A percentile compares a stretch with the other conserved stretches of the same genome.
Conservation (phyloP, 352 stramenopile genomes). For the Phytophthora melonis region DNA sequence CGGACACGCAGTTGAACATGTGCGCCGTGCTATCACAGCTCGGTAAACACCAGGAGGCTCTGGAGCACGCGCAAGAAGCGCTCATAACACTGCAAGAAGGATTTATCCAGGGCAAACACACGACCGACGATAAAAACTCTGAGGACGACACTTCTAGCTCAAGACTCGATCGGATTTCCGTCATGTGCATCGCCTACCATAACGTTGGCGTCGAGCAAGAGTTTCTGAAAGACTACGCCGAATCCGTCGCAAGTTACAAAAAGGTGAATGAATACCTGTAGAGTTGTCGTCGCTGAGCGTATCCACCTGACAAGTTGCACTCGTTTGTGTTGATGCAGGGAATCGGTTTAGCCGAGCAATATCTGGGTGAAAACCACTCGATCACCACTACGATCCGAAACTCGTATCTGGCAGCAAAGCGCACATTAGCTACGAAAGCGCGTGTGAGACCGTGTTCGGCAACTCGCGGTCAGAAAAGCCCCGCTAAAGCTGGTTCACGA, state of each 20-base stretch:
- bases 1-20: constrained; percentile 95
- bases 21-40: constrained; percentile 93
- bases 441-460: constrained; percentile 35
- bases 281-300: neutral
- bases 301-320: neutral
- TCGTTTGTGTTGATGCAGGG: constrained; percentile 45
- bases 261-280: constrained; percentile 46
- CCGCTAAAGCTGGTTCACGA: constrained; percentile 37
- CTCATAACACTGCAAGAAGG: constrained; percentile 92
- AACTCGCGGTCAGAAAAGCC: constrained; percentile 27
- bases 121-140: constrained; percentile 2
- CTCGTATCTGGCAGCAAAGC: constrained; percentile 86
- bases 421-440: constrained; percentile 48
- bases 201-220: constrained; percentile 96
- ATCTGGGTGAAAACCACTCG: constrained; percentile 88
- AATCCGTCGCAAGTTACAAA: constrained; percentile 90
- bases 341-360: constrained; percentile 89
- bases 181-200: constrained; percentile 95
- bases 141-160: constrained; percentile 12
- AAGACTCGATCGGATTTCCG: constrained; percentile 85
- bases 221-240: constrained; percentile 91
- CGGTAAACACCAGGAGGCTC: constrained; percentile 82
- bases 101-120: constrained; percentile 61
- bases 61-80: constrained; percentile 90
- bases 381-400: constrained; percentile 92